phyloP scores from a whole-genome alignment of 371 early-diverging fungal genomes.

The Capniomyces stellatus region DNA sequence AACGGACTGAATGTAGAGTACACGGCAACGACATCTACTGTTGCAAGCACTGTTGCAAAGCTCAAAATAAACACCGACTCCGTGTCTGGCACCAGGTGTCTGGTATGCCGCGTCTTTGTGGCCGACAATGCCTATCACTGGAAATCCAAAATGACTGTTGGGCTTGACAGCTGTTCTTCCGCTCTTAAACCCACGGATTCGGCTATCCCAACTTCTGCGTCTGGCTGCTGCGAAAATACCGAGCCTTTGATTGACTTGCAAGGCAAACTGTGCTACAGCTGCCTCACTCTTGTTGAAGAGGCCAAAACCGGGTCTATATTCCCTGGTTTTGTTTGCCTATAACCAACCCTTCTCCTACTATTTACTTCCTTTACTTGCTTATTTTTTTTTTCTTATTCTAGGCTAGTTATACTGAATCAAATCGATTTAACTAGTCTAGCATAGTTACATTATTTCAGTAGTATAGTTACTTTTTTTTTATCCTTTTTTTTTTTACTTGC shows the following conservation, averaged over 20 bases:
- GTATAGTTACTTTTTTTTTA: no score
- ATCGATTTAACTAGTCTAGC: no score
- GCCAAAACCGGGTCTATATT: not conserved
- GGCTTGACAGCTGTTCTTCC: not conserved
- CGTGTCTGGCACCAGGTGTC: not conserved
- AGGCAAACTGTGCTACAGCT: not conserved
- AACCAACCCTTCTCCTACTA: not conserved
- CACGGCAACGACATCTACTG: slow-evolving; percentile 70
- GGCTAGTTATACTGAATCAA: no score
- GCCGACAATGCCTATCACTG: not conserved
- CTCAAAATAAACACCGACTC: slow-evolving; percentile 19
- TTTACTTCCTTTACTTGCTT: not conserved
- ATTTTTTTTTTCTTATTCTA: not conserved
- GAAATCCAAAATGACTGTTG: not conserved
- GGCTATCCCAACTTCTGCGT: not conserved
- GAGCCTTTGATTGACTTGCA: not conserved
- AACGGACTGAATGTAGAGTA: slow-evolving; percentile 60
- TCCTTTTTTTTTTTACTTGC: no score
- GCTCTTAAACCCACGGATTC: not conserved
- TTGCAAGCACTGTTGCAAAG: slow-evolving; percentile 66
- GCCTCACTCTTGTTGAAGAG: not conserved
- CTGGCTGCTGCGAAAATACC: not conserved
- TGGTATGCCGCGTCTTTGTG: not conserved
- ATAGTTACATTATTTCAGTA: no score
- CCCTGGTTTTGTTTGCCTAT: not conserved